Base-by-base conservation (phyloP, 495 filamentous ascomycete genomes). In the Neurospora sp. region DNA sequence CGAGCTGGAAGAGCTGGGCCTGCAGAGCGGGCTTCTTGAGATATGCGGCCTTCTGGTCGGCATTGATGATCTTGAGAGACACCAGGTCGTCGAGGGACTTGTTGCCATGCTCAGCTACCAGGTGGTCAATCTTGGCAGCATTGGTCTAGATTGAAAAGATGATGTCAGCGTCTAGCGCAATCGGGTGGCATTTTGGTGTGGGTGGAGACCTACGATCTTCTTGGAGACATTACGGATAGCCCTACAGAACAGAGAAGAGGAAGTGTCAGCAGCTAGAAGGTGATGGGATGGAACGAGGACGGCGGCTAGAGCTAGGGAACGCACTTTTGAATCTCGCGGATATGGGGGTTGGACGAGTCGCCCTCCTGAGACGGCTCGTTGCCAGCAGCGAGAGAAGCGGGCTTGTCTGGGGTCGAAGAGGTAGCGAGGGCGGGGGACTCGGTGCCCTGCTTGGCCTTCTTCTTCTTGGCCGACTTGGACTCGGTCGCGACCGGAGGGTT, bases 1-100 rank as follows among this genome's bases (percentile, higher is more conserved):
- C 92, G 38, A 93, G 82, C 82, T 96, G 91, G 36, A 87, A 81
- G 69, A 94, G 84, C 75, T 91, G 87, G 37, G 89, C 88, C 78
- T 93, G 92, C 17, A 98, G 89, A 19, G 86, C 81, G n/a, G 96
- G 95, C 79, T 97, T 98, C 88, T 96, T 97, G 74, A 91, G 83
- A 34, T 90, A 89, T 83, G 97, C 92, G 9, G 92, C 90, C 81
- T 94, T 96, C 82, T 98, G 94, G 82, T 99, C 96, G 76, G 83
- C 76, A 80, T 98, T 99, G 86, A 99, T 94, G 81, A 95, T 92
- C 83, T 92, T 92, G 71, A 87, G 80, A 10, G 86, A 82, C 17
- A 98, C 90, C 38, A 98, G 89, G n/a, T 96, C 89, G 71, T 98
- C 94, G 69, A 98, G 89, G 3, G 89, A 87, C 81, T 90, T 90